Evolutionary conservation across 2,329 filamentous ascomycete species (phyloP).

Genomic region (Alternaria tenuissima): DNA sequence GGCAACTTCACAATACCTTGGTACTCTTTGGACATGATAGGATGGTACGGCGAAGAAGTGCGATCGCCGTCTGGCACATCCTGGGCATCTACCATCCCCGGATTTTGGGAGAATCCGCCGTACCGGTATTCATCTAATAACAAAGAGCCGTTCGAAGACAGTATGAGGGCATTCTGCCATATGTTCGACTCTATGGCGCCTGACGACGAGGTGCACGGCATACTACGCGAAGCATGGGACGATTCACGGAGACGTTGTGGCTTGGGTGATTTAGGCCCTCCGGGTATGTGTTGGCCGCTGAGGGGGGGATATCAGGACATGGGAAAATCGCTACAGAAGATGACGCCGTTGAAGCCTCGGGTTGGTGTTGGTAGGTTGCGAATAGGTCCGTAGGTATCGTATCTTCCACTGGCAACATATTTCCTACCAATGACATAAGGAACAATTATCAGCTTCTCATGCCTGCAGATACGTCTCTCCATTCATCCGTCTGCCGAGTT

Average conservation of each 20-base stretch:
- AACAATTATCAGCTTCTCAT: neutral
- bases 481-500: neutral
- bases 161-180: neutral
- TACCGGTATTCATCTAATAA: neutral
- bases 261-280: neutral
- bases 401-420: neutral
- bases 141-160: neutral
- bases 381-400: neutral
- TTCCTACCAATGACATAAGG: neutral
- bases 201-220: neutral
- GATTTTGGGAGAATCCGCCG: neutral
- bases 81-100: neutral
- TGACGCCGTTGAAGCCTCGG: neutral
- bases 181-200: neutral
- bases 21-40: slow-evolving; percentile 5
- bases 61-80: neutral
- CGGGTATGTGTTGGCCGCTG: neutral
- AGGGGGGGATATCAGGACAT: neutral
- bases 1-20: neutral
- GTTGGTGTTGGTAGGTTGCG: neutral
- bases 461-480: neutral
- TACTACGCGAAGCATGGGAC: neutral
- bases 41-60: slow-evolving; percentile 4
- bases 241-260: neutral
- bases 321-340: neutral